These are phyloP conservation scores for Spizellomyces punctatus DNA, from an alignment of 192 early-diverging fungal species.

Conservation along the genomic window DNA sequence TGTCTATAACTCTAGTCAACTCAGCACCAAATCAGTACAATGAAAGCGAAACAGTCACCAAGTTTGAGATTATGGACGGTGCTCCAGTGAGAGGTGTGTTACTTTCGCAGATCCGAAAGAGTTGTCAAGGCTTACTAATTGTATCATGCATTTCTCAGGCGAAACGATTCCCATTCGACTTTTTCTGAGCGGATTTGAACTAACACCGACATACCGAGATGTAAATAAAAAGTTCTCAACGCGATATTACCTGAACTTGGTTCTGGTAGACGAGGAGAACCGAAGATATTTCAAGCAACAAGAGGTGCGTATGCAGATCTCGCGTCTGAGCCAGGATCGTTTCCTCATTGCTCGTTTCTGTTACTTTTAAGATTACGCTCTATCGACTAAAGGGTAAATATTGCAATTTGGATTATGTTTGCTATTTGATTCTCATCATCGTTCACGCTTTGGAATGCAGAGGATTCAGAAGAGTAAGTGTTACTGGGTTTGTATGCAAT, in stretches of 20 bases:
- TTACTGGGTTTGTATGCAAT: neutral
- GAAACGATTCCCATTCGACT: slow-evolving; percentile 99
- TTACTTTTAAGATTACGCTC: slow-evolving; percentile 32
- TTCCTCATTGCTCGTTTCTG: slow-evolving; percentile 7
- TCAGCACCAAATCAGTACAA: slow-evolving; percentile 94
- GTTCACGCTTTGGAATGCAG: too few relatives aligned
- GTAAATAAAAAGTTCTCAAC: slow-evolving; percentile 99
- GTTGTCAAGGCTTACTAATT: slow-evolving; percentile 13
- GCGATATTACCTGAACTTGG: slow-evolving; percentile 97
- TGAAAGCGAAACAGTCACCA: slow-evolving; percentile 98
- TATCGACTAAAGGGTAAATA: slow-evolving; percentile 33
- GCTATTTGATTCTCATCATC: too few relatives aligned
- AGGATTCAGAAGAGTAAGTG: slow-evolving; percentile 40
- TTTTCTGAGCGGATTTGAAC: slow-evolving; percentile 94
- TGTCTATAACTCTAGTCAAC: neutral
- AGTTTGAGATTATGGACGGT: slow-evolving; percentile 99
- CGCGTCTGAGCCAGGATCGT: neutral
- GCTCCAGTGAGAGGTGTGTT: slow-evolving; percentile 81
- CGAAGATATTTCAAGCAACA: slow-evolving; percentile 99
- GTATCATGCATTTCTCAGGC: slow-evolving; percentile 39
- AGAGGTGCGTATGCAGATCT: slow-evolving; percentile 52
- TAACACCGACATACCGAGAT: slow-evolving; percentile 98
- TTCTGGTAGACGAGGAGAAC: slow-evolving; percentile 98
- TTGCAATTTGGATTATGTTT: too few relatives aligned
- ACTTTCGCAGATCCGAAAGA: too few relatives aligned